phyloP scores from a whole-genome alignment of 495 filamentous ascomycete genomes.

The Geoglossum glabrum region DNA sequence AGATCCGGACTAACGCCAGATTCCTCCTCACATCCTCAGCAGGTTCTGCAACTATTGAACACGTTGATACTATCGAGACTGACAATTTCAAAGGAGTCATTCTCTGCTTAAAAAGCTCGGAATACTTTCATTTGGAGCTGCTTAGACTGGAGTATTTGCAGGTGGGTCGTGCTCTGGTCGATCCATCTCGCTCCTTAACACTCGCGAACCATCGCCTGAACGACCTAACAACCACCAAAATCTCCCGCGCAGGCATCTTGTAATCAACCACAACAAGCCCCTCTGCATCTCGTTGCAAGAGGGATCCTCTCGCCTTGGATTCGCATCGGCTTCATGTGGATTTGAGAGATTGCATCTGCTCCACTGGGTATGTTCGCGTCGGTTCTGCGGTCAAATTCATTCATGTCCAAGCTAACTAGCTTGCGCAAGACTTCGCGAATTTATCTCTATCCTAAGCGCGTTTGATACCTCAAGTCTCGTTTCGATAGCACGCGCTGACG shows the following conservation, averaged over 20 bases:
- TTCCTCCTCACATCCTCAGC: not conserved
- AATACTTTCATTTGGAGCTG: not conserved
- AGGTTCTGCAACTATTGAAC: not conserved
- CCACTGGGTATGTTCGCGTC: not conserved
- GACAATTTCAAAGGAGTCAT: too few relatives aligned
- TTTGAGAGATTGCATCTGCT: not conserved
- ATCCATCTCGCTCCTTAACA: not conserved
- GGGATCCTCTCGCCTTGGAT: not conserved
- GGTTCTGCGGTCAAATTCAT: not conserved
- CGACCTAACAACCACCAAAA: conserved; percentile 2
- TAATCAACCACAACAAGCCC: not conserved
- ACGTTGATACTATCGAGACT: not conserved
- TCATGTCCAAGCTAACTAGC: not conserved
- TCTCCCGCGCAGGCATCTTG: not conserved
- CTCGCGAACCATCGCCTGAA: conserved; percentile 2
- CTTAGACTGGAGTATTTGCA: not conserved
- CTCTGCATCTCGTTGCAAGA: not conserved
- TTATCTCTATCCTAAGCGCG: not conserved
- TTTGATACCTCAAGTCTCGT: not conserved
- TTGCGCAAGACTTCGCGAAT: conserved; percentile 1
- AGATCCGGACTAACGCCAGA: conserved; percentile 1
- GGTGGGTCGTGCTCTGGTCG: not conserved
- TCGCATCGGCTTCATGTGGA: not conserved
- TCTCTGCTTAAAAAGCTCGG: not conserved
- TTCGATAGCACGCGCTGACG: not conserved